Conservation (phyloP, 192 early-diverging fungal species). For the Coemansia sp. region DNA sequence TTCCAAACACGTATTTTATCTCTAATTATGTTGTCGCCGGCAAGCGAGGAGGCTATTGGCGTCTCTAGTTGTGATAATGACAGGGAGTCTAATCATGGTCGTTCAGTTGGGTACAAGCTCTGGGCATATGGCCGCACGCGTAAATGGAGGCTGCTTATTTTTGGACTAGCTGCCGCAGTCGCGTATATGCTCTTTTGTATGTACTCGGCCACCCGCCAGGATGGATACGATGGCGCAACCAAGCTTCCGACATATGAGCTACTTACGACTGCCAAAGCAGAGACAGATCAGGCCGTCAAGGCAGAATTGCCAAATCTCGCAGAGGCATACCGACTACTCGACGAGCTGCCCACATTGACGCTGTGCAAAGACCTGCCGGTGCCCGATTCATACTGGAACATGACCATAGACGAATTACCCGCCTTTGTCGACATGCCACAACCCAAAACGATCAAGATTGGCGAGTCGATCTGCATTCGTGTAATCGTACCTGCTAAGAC, state of each 20-base stretch:
- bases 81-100: not conserved
- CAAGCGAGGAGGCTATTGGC: not conserved
- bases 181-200: not conserved
- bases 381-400: conserved; percentile 4
- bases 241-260: not conserved
- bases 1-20: not conserved
- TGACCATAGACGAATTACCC: not conserved
- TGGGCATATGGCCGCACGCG: not conserved
- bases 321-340: too few relatives aligned
- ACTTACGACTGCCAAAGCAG: too few relatives aligned
- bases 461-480: conserved; percentile 41
- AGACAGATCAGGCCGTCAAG: too few relatives aligned
- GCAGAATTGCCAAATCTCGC: too few relatives aligned
- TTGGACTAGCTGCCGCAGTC: not conserved
- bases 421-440: conserved; percentile 19
- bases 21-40: not conserved
- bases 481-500: conserved; percentile 32
- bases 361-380: conserved; percentile 17
- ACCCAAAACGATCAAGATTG: not conserved
- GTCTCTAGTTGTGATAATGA: not conserved
- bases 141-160: not conserved
- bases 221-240: not conserved
- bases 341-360: not conserved
- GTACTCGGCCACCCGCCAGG: not conserved
- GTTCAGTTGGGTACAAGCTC: not conserved